Evolutionary conservation across 306 rosid genomes (phyloP), one percentile per base, ranked within the genome.

Genomic region (Clitoria ternatea): DNA sequence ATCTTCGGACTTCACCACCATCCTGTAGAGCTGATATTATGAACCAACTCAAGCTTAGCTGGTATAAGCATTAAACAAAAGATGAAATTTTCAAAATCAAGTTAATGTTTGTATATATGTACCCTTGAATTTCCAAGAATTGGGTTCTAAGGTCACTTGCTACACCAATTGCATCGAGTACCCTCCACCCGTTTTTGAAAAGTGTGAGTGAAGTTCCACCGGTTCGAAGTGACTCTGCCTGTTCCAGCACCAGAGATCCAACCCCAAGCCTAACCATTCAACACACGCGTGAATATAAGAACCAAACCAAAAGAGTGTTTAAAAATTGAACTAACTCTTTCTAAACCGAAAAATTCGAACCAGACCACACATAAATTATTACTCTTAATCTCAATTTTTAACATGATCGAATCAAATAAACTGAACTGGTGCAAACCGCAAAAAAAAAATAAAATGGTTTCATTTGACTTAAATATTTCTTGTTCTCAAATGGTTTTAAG

Each of bases 161-260:
- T 44, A 93, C 89, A 39, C 97, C 98, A 15, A 93, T 84, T n/a
- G 88, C 91, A 84, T 93, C 93, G 72, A 93, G 84, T 2, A 84
- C 96, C 7, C 85, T 81, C 98, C 98, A 92, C 4, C 97, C 96
- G 5, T 92, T 92, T 76, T 90, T 92, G 85, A 82, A 88, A 61
- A 92, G 98, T 44, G 97, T 90, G 27, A 92, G 88, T 15, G 98
- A 92, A 70, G 96, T 88, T 70, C 98, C 98, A 68, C 89, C 81
- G 0, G 86, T 73, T 60, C 83, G 72, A 67, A 79, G 79, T 6
- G 83, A 73, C 61, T 67, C 76, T 4, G 72, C 69, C 61, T 79
- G 83, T 24, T 79, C 83, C 20, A 79, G 49, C 2, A 79, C 76
- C 13, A 73, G 30, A 39, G 96, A 90, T 36, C 77, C 47, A 78